Evolutionary conservation across 768 basidiomycete species (phyloP).

Genomic region (Termitomyces sp.): DNA sequence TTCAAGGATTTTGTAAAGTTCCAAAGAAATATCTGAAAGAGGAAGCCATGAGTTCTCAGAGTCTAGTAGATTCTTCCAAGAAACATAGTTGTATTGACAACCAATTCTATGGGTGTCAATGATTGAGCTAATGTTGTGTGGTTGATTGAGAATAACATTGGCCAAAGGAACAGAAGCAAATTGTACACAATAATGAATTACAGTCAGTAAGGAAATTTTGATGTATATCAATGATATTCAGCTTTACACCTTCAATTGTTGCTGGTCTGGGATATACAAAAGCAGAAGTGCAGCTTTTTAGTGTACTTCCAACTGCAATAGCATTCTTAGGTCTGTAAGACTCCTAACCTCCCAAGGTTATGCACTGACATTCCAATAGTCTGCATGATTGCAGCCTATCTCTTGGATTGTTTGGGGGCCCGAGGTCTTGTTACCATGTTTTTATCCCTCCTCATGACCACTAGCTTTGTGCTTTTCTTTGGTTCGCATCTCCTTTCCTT

Average conservation of each 20-base stretch:
- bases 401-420: conserved; percentile 48
- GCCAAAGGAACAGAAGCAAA: too few species aligned
- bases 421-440: conserved; percentile 44
- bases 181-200: neutral
- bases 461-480: conserved; percentile 5
- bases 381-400: conserved; percentile 6
- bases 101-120: too few species aligned
- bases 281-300: conserved; percentile 53
- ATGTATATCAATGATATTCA: conserved; percentile 14
- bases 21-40: too few species aligned
- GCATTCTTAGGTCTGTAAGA: conserved; percentile 39
- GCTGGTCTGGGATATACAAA: conserved; percentile 51
- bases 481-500: too few species aligned
- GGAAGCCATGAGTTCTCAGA: too few species aligned
- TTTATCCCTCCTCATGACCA: conserved; percentile 32
- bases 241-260: conserved; percentile 73
- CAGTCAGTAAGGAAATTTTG: neutral
- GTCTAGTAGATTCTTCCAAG: too few species aligned
- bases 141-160: too few species aligned
- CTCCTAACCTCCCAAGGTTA: neutral
- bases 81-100: too few species aligned
- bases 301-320: conserved; percentile 49
- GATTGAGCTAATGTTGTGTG: too few species aligned
- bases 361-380: neutral
- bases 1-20: too few species aligned